These are phyloP conservation scores for Pythium dissotocum DNA, from an alignment of 352 stramenopile genomes.

Conservation along the genomic window DNA sequence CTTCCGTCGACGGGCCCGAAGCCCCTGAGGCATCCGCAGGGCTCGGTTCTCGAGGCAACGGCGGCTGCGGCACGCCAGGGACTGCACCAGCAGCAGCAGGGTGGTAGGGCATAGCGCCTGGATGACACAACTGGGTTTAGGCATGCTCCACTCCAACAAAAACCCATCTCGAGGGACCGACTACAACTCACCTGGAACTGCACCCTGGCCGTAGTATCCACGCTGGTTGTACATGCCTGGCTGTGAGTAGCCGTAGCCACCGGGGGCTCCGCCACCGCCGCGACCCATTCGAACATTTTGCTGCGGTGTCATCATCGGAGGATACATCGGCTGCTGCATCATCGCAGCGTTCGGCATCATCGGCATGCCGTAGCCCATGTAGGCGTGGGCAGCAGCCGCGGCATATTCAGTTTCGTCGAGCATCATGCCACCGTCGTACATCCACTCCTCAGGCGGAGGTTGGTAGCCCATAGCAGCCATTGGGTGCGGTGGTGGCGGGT, in stretches of 20 bases:
- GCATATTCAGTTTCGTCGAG: slow-evolving; percentile 51
- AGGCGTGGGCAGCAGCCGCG: slow-evolving; percentile 47
- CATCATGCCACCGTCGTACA: slow-evolving; percentile 61
- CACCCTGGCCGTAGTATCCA: slow-evolving; percentile 54
- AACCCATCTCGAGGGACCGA: background rate
- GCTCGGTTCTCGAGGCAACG: slow-evolving; percentile 24
- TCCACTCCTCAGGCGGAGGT: slow-evolving; percentile 70
- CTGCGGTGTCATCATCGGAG: slow-evolving; percentile 70
- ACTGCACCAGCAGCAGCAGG: slow-evolving; percentile 8
- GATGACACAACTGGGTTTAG: background rate
- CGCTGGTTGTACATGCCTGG: slow-evolving; percentile 56
- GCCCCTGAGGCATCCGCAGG: slow-evolving; percentile 8
- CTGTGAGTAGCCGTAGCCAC: slow-evolving; percentile 45
- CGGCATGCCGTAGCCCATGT: slow-evolving; percentile 69
- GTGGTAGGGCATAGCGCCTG: slow-evolving; percentile 23
- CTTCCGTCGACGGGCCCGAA: background rate
- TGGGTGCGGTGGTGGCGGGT: slow-evolving; percentile 38
- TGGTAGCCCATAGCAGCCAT: slow-evolving; percentile 46
- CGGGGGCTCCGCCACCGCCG: slow-evolving; percentile 14
- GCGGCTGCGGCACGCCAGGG: slow-evolving; percentile 20
- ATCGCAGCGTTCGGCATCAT: slow-evolving; percentile 58
- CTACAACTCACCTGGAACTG: slow-evolving; percentile 21
- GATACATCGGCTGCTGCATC: slow-evolving; percentile 66
- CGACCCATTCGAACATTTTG: slow-evolving; percentile 51
- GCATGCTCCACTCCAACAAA: background rate